Evolutionary conservation across 1,284 basidiomycete genomes (phyloP).

Genomic region (Ustilago curta): DNA sequence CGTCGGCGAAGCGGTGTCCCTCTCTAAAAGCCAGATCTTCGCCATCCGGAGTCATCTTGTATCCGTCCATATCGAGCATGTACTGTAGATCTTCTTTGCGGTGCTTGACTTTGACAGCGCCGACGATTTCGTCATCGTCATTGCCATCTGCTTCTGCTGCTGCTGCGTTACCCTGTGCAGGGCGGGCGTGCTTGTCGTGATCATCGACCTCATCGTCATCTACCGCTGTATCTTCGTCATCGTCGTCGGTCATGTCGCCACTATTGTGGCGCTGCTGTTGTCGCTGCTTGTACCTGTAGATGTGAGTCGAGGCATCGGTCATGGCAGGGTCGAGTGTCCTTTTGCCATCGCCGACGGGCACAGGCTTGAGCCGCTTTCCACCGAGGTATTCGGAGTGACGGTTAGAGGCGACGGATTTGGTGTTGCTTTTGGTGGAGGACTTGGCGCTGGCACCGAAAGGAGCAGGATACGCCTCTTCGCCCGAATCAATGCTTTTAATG

Average conservation of each 20-base stretch:
- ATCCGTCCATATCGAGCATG: constrained; percentile 69
- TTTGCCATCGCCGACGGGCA: constrained; percentile 23
- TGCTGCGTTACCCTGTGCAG: constrained; percentile 6
- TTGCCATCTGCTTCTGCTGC: too few relatives aligned
- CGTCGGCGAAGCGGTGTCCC: constrained; percentile 64
- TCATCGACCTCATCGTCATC: constrained; percentile 22
- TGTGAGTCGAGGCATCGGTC: constrained; percentile 38
- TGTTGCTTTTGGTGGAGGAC: constrained; percentile 20
- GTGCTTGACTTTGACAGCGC: constrained; percentile 36
- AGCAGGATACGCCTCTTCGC: constrained; percentile 53
- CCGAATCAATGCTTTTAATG: constrained; percentile 14
- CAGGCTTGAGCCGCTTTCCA: constrained; percentile 34
- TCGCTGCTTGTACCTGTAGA: constrained; percentile 21
- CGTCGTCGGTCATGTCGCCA: background rate
- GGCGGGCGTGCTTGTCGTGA: background rate
- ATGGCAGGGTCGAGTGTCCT: constrained; percentile 38
- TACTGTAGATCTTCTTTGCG: constrained; percentile 49
- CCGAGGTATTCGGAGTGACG: constrained; percentile 39
- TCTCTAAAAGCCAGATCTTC: constrained; percentile 59
- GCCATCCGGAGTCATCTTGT: constrained; percentile 67
- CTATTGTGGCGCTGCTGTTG: constrained; percentile 13
- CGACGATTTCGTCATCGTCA: constrained; percentile 18
- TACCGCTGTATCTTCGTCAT: constrained; percentile 20
- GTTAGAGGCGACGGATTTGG: constrained; percentile 29
- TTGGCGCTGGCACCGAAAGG: constrained; percentile 41